Percentiles rank a stretch among this genome's conserved stretches.
These are phyloP conservation scores for Yamadazyma atlantica DNA, from an alignment of 1,139 yeast genomes.

Conservation along the genomic window DNA sequence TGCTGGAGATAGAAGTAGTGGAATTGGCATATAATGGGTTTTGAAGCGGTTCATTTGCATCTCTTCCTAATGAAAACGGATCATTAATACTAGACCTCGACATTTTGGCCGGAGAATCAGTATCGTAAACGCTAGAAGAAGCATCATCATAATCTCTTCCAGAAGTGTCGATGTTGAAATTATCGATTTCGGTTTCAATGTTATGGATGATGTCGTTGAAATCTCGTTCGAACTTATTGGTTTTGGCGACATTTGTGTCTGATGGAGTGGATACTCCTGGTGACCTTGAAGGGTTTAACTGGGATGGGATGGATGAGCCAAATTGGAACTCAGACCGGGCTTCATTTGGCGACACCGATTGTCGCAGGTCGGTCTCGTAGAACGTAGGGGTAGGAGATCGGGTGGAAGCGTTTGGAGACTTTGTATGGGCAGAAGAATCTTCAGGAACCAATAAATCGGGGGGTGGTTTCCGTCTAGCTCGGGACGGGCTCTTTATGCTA, in stretches of 20 bases:
- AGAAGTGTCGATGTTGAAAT: conserved; percentile 3
- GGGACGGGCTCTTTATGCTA: background rate
- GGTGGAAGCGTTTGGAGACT: conserved; percentile 6
- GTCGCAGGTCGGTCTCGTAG: conserved; percentile 3
- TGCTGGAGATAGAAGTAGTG: conserved; percentile 8
- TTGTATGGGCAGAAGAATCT: conserved; percentile 3
- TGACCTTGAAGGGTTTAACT: too few relatives aligned
- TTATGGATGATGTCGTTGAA: conserved; percentile 12
- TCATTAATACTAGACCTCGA: conserved; percentile 5
- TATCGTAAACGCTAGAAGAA: conserved; percentile 6
- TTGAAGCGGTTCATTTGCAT: background rate
- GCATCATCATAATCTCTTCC: conserved; percentile 1
- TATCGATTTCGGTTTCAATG: conserved; percentile 12
- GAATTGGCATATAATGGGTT: conserved; percentile 10
- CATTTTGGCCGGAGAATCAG: conserved; percentile 4
- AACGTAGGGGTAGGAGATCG: conserved; percentile 1
- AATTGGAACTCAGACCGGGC: too few relatives aligned
- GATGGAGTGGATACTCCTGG: background rate
- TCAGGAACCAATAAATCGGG: conserved; percentile 8
- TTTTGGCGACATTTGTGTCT: background rate
- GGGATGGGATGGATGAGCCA: conserved; percentile 4
- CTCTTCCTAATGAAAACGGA: conserved; percentile 1
- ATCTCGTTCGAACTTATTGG: conserved; percentile 3
- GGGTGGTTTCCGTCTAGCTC: conserved; percentile 13
- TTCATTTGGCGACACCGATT: too few relatives aligned